Evolutionary conservation across 345 rosid species (phyloP).

Genomic region (Salix koriyanagi): DNA sequence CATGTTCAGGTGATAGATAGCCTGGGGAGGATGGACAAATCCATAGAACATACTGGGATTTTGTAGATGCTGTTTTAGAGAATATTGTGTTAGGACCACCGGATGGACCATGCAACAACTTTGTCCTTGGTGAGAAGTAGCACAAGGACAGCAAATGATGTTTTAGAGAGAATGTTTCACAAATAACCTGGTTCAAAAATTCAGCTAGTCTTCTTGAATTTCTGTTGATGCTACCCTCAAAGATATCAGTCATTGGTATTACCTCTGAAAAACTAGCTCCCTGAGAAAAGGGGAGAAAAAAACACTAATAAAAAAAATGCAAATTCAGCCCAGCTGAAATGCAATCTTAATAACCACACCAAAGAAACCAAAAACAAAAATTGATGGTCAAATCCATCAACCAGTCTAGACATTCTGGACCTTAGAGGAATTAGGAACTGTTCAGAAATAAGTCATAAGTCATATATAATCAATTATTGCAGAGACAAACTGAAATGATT

Average conservation of each 20-base stretch:
- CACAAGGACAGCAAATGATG: background rate
- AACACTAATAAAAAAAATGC: background rate
- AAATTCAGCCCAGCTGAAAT: background rate
- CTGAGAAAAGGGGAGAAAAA: constrained; percentile 37
- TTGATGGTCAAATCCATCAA: background rate
- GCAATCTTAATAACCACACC: background rate
- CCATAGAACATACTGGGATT: background rate
- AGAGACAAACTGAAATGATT: background rate
- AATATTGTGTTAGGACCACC: background rate
- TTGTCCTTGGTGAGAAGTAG: background rate
- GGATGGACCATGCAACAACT: background rate
- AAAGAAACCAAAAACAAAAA: background rate
- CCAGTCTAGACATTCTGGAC: background rate
- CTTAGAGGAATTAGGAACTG: background rate
- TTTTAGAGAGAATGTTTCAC: background rate
- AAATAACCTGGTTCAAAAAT: constrained; percentile 84
- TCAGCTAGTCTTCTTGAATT: constrained; percentile 95
- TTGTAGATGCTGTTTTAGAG: background rate
- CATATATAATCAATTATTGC: background rate
- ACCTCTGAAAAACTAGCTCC: constrained; percentile 90
- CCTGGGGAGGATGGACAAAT: background rate
- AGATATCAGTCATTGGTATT: constrained; percentile 93
- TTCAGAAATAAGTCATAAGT: background rate
- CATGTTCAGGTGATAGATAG: background rate
- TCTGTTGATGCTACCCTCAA: constrained; percentile 93